phyloP scores from a whole-genome alignment of 805 yeast genomes.

The Scheffersomyces coipomensis region DNA sequence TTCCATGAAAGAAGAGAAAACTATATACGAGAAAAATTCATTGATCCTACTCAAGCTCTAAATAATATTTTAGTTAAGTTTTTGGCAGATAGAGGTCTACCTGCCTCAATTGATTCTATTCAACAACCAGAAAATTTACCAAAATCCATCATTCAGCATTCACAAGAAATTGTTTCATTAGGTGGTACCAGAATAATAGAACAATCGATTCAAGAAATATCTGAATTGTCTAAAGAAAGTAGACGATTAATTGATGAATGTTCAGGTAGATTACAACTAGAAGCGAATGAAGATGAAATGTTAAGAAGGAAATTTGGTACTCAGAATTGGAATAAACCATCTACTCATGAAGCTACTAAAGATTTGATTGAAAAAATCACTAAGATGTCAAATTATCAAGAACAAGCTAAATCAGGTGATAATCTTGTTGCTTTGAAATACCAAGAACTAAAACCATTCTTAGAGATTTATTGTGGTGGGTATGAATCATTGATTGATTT shows the following conservation, averaged over 20 bases:
- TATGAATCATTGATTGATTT: conserved; percentile 25
- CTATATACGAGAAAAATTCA: conserved; percentile 45
- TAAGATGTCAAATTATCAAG: conserved; percentile 48
- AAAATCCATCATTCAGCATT: conserved; percentile 51
- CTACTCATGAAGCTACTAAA: conserved; percentile 45
- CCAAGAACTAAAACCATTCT: conserved; percentile 42
- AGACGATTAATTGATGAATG: conserved; percentile 44
- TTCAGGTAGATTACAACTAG: conserved; percentile 45
- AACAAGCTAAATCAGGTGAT: conserved; percentile 65
- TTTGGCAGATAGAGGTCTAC: conserved; percentile 51
- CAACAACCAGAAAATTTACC: conserved; percentile 61
- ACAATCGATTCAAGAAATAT: conserved; percentile 45
- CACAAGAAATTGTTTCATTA: conserved; percentile 47
- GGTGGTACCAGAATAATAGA: conserved; percentile 53
- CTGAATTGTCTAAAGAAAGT: conserved; percentile 39
- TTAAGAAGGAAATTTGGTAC: conserved; percentile 51
- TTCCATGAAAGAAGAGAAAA: conserved; percentile 63
- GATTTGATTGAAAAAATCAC: conserved; percentile 38
- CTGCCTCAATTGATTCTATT: conserved; percentile 61
- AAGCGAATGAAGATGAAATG: conserved; percentile 53
- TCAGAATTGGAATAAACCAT: conserved; percentile 50
- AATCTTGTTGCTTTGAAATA: conserved; percentile 46
- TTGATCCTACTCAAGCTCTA: conserved; percentile 48
- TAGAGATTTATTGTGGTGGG: conserved; percentile 46
- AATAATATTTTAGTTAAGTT: conserved; percentile 43